Base-by-base conservation (phyloP, 2,329 filamentous ascomycete genomes). In the Clarireedia paspali region DNA sequence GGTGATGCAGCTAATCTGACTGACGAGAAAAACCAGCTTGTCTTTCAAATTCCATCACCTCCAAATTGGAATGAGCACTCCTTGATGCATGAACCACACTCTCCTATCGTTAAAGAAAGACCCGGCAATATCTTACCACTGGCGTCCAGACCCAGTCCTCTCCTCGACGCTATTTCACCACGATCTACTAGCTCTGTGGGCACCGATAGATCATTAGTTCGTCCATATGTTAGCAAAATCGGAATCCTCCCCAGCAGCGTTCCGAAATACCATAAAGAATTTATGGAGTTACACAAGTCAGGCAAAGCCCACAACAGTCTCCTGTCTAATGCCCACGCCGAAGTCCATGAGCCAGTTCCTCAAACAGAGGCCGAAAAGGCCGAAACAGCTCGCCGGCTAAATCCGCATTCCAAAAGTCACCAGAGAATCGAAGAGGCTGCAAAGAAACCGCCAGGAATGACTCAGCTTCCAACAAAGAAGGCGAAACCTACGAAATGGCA, bases 171-270 rank as follows among this genome's bases (percentile, higher is more conserved):
- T 10, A 61, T 68, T 49, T 68, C 67, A 24, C 67, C 66, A 38
- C 64, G 67, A 20, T 68, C 68, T 17, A 61, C 60, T n/a, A 68
- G 63, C 55, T 67, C 66, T 14, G 55, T 65, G 38, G 63, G 63
- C 38, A 68, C 67, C 9, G 67, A 67, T 23, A 62, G 63, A 59
- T 67, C 66, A 47, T 23, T 50, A 24, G 50, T 57, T 48, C 62
- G 66, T 24, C 65, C 68, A 7, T 70, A 70, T 55, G 63, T 88
- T 50, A 95, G 87, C 72, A 96, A 95, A 63, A 89, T 99, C 52
- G 89, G 89, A 59, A 89, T 99, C 49, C 75, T 99, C 10, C 91
- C 94, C 3, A 95, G 89, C 62, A 96, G 91, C 71, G 74, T 99
- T 45, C 90, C 94, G 6, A 84, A 88, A 34, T 95, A 95, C 58